Evolutionary conservation across 805 yeast species (phyloP).

Genomic region (Metschnikowia proteae): DNA sequence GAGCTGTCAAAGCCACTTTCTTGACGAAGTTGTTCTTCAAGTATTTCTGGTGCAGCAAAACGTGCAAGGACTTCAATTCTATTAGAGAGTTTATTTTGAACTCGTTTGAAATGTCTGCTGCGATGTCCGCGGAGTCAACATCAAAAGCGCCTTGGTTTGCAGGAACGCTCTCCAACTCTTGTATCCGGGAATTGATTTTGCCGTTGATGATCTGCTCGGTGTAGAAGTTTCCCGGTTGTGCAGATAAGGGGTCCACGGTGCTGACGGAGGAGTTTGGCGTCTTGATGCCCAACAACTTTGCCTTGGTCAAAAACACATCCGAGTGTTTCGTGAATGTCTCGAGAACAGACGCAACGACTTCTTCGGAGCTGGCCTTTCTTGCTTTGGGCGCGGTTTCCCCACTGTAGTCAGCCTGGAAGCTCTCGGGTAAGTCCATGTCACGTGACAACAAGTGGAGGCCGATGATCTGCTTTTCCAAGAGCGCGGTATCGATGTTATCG

Average conservation of each 20-base stretch:
- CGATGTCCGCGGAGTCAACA: not conserved
- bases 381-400: conserved; percentile 8
- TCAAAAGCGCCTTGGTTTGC: conserved; percentile 61
- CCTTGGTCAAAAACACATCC: conserved; percentile 26
- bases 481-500: conserved; percentile 11
- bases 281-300: conserved; percentile 38
- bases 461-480: conserved; percentile 55
- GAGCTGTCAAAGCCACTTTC: conserved; percentile 52
- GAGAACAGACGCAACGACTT: conserved; percentile 11
- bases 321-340: conserved; percentile 2
- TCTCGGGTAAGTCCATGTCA: conserved; percentile 61
- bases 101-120: conserved; percentile 3
- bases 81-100: conserved; percentile 63
- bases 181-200: conserved; percentile 54
- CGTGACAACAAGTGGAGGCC: conserved; percentile 62
- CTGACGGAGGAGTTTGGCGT: conserved; percentile 21
- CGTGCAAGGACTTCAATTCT: conserved; percentile 64
- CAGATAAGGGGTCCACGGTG: conserved; percentile 30
- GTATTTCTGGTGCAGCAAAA: conserved; percentile 67
- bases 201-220: conserved; percentile 52
- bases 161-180: conserved; percentile 63
- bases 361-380: conserved; percentile 11
- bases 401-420: conserved; percentile 39
- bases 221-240: conserved; percentile 46
- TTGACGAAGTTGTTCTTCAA: conserved; percentile 59